phyloP scores from a whole-genome alignment of 129 eudicot species.

The Saposhnikovia divaricata region DNA sequence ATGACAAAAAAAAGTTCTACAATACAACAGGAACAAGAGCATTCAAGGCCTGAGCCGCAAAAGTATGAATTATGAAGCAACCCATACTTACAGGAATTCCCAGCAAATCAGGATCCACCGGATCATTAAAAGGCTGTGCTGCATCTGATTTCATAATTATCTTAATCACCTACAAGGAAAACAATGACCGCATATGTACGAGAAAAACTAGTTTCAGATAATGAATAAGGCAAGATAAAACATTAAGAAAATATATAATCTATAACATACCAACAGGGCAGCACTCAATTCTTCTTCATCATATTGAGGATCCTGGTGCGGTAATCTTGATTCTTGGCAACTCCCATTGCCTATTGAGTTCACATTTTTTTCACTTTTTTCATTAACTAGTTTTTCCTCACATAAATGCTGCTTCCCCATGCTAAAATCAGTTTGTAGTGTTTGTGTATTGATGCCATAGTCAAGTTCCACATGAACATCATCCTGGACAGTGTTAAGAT shows the following conservation, averaged over 20 bases:
- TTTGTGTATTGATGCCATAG: not conserved
- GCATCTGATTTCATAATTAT: slow-evolving; percentile 98
- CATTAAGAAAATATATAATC: not conserved
- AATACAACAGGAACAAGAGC: not conserved
- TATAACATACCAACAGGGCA: slow-evolving; percentile 48
- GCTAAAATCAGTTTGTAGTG: slow-evolving; percentile 21
- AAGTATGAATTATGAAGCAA: not conserved
- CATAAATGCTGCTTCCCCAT: slow-evolving; percentile 47
- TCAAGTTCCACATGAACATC: slow-evolving; percentile 19
- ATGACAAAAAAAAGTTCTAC: not conserved
- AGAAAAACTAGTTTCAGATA: slow-evolving; percentile 33
- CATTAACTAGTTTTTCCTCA: slow-evolving; percentile 42
- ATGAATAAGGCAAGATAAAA: not conserved
- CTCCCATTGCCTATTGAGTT: slow-evolving; percentile 29
- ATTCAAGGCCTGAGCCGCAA: not conserved
- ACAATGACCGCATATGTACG: not conserved
- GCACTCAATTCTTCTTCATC: slow-evolving; percentile 51
- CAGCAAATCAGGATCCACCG: slow-evolving; percentile 83
- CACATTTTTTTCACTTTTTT: slow-evolving; percentile 67
- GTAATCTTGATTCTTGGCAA: slow-evolving; percentile 21
- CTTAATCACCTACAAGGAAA: slow-evolving; percentile 48
- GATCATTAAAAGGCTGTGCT: slow-evolving; percentile 81
- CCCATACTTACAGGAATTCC: slow-evolving; percentile 73
- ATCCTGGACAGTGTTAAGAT: slow-evolving; percentile 32
- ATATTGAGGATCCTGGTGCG: slow-evolving; percentile 28